Base-by-base conservation (phyloP, 306 rosid species). In the Abrus pulchellus region DNA sequence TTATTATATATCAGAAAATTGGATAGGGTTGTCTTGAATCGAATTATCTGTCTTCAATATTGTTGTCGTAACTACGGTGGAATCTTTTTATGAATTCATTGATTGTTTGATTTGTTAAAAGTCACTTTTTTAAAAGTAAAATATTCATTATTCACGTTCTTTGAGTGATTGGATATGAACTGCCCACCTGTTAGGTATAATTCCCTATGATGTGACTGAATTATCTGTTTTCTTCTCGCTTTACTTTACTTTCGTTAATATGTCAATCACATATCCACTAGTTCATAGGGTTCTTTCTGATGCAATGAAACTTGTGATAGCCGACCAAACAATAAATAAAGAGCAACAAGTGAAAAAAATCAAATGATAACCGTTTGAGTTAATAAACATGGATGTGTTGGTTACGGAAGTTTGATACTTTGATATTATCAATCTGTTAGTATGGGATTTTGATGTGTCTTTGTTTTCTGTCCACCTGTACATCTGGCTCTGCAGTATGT, bases 171-270 rank as follows among this genome's bases (percentile, higher is more conserved):
- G 55, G 85, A 69, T 32, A 69, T 43, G 52, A 80, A 76, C 68
- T 48, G 29, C 28, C 76, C 45, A 80, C 56, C 88, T 80, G 69
- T 76, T 64, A 28, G 72, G 61, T 80, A 29, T 38, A 41, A 71
- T 80, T 84, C 83, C 80, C 47, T 49, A 44, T 76, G 85, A 71
- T 76, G 68, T 75, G 72, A 80, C 76, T 76, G 59, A 63, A 45
- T 53, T 78, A 27, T 53, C 30, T 63, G 28, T 61, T 29, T 44
- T 62, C 55, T 63, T n/a, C 43, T 29, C 48, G 20, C 45, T 83
- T 64, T 56, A 62, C 45, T 83, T 64, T 56, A 62, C 49, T 69
- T 61, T 44, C 53, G 30, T 84, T 71, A 70, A 27, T 36, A 34
- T 65, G 71, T 36, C 66, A 62, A 55, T 75, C 44, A 52, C 79